Evolutionary conservation across 2,329 filamentous ascomycete genomes (phyloP).

Genomic region (Aspergillus fructus): DNA sequence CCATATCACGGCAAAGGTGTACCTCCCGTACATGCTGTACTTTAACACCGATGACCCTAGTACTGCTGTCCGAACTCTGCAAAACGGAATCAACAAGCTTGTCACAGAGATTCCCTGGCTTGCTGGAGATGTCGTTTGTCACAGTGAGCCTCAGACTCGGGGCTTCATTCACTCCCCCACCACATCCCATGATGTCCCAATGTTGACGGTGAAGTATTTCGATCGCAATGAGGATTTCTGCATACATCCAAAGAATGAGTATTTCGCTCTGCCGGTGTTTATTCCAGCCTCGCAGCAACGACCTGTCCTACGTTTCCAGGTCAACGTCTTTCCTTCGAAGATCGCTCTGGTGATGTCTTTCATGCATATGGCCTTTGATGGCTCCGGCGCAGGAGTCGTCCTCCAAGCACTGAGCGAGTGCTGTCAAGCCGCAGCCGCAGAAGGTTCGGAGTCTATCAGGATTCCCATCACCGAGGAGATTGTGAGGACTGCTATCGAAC

Average conservation of each 20-base stretch:
- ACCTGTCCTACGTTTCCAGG: conserved; percentile 13
- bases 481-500: neutral
- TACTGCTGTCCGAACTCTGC: neutral
- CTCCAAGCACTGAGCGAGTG: conserved; percentile 6
- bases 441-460: neutral
- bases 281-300: conserved; percentile 8
- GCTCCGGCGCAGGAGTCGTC: conserved; percentile 8
- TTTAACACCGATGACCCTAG: neutral
- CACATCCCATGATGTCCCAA: neutral
- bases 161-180: neutral
- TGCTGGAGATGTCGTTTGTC: neutral
- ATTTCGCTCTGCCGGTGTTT: neutral
- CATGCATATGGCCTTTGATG: conserved; percentile 10
- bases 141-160: neutral
- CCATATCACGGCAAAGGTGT: conserved; percentile 5
- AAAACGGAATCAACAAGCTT: conserved; percentile 3
- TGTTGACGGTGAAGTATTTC: conserved; percentile 3
- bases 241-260: neutral
- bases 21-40: conserved; percentile 2
- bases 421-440: neutral
- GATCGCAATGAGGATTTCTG: neutral
- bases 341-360: conserved; percentile 10
- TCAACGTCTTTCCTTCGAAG: conserved; percentile 10
- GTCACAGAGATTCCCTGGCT: conserved; percentile 7
- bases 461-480: neutral